Percentiles rank a stretch among this genome's conserved stretches.
phyloP scores from a whole-genome alignment of 169 alveolate genomes.

The Plasmodium ovale region DNA sequence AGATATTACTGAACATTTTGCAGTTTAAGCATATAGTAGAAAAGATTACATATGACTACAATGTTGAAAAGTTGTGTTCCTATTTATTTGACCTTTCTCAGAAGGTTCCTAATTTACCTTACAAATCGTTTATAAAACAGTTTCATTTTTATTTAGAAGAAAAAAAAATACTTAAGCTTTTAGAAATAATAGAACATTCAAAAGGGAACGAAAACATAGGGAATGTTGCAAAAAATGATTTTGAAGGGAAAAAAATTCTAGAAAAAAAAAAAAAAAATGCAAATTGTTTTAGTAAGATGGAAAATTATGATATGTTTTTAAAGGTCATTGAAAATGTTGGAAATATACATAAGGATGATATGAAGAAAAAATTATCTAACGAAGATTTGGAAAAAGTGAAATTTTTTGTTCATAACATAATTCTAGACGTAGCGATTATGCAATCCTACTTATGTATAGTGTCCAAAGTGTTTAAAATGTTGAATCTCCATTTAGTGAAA shows the following conservation, averaged over 20 bases:
- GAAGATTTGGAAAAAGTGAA: constrained; percentile 27
- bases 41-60: constrained; percentile 10
- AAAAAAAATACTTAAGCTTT: constrained; percentile 8
- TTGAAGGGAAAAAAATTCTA: background rate
- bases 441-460: constrained; percentile 31
- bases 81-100: constrained; percentile 35
- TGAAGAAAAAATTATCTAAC: background rate
- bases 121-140: constrained; percentile 8
- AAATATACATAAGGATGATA: background rate
- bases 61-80: constrained; percentile 46
- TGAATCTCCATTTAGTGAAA: constrained; percentile 38
- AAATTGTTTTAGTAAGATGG: background rate
- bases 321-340: constrained; percentile 15
- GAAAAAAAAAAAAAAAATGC: background rate
- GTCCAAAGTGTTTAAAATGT: constrained; percentile 18
- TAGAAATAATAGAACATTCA: background rate
- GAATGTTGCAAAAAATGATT: background rate
- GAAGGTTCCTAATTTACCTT: background rate
- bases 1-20: constrained; percentile 26
- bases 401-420: constrained; percentile 21
- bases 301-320: constrained; percentile 8
- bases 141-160: constrained; percentile 1
- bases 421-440: constrained; percentile 51
- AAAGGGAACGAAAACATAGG: background rate
- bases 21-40: constrained; percentile 35